Evolutionary conservation across 805 yeast species (phyloP), one percentile per base, ranked within the genome.

Genomic region (Myxozyma mucilagina): DNA sequence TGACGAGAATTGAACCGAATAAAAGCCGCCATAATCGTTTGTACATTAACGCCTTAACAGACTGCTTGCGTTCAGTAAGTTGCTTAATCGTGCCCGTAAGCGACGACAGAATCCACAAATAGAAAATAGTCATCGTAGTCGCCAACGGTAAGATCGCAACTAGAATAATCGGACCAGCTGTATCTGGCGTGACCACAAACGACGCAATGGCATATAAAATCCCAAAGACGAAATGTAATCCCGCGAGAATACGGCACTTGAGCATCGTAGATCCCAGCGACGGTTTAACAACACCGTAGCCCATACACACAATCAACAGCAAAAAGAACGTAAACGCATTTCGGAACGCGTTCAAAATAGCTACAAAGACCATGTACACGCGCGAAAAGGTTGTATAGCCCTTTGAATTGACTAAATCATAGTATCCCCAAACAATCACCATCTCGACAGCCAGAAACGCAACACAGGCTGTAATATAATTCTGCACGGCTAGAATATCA

Each of bases 201-300:
- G 79, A 80, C 43, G 84, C 78, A 57, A 86, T 75, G 63, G 77
- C 72, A 72, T 80, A 87, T 24, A 82, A 79, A 20, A 81, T 75
- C 24, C 85, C 80, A 50, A 82, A 78, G 20, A 81, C 76, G 59
- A 85, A 86, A 62, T 85, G 87, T 14, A 81, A 74, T 4, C 72
- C 80, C 1, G 89, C 83, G 54, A 86, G 79, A 13, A 84, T 73
- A 69, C 85, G 81, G 72, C 90, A 84, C 73, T 80, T 84, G 69
- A 85, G 78, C 97, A 94, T 90, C 57, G 84, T 83, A 73, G 84
- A 83, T 50, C 91, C 89, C 62, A 94, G 81, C 64, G 91, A 87
- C 49, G 97, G 91, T 47, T 65, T 67, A 53, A 94, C 98, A 51
- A 94, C 91, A 64, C 98, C 97, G 75, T 92, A 94, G 44, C 99